Evolutionary conservation across 139 green algal genomes (phyloP).

Genomic region (Micractinium conductrix): DNA sequence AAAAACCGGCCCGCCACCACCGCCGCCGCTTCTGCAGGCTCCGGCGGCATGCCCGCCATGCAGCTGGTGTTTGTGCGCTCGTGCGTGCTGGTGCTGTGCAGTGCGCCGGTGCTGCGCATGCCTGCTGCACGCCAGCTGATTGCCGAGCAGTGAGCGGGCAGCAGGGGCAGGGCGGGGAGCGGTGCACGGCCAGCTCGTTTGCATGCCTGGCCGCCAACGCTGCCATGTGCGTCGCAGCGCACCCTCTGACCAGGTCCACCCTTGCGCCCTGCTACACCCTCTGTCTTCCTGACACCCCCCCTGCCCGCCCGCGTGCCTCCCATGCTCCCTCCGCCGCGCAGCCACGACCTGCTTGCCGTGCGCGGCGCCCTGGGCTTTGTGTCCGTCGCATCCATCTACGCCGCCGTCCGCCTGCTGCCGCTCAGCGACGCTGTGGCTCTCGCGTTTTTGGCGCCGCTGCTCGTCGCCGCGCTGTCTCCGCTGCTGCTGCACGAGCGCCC

Average conservation of each 20-base stretch:
- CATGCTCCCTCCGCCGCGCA: not conserved
- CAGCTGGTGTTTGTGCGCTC: conserved; percentile 5
- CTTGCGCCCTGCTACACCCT: too few relatives aligned
- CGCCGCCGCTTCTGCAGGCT: not conserved
- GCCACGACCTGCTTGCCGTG: conserved; percentile 2
- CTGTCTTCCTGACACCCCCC: too few relatives aligned
- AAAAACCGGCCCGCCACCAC: not conserved
- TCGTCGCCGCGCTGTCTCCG: conserved; percentile 1
- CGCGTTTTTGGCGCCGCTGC: conserved; percentile 6
- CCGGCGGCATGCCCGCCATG: conserved; percentile 4
- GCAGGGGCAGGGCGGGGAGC: too few relatives aligned
- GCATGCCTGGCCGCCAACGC: too few relatives aligned
- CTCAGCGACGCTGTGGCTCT: conserved; percentile 1
- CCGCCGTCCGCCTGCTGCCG: conserved; percentile 3
- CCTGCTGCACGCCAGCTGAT: not conserved
- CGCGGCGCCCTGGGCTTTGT: conserved; percentile 8
- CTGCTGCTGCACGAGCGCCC: conserved; percentile 14
- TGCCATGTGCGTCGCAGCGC: too few relatives aligned
- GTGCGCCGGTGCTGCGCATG: not conserved
- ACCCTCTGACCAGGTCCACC: too few relatives aligned
- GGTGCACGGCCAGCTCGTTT: too few relatives aligned
- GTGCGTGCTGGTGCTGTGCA: not conserved
- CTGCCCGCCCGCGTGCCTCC: not conserved
- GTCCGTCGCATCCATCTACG: not conserved
- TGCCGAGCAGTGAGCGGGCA: not conserved